These are phyloP conservation scores for Turnera subulata DNA, from an alignment of 345 rosid genomes.

Conservation along the genomic window DNA sequence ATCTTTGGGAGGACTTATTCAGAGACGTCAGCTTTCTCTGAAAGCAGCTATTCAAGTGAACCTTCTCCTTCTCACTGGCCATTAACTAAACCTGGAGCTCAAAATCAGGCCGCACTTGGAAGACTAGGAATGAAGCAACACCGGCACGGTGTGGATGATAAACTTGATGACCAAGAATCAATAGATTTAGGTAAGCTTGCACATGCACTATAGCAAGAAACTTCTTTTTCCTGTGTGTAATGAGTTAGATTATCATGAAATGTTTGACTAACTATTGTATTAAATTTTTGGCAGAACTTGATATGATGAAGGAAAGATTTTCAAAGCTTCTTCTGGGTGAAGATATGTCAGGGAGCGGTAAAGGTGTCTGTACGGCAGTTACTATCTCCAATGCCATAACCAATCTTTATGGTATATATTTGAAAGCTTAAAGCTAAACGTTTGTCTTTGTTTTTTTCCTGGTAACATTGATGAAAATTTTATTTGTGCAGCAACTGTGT, in stretches of 20 bases:
- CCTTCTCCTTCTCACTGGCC: constrained; percentile 65
- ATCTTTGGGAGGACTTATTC: constrained; percentile 53
- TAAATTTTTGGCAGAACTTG: constrained; percentile 45
- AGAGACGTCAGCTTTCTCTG: constrained; percentile 62
- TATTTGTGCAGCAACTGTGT: constrained; percentile 69
- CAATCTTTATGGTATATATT: constrained; percentile 81
- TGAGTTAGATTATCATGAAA: background rate
- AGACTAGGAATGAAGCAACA: constrained; percentile 34
- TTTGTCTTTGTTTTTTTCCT: background rate
- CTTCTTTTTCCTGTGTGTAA: background rate
- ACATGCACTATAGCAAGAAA: background rate
- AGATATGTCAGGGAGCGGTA: constrained; percentile 96
- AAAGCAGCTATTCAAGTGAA: constrained; percentile 48
- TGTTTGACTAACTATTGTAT: background rate
- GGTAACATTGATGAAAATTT: background rate
- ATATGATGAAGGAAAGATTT: constrained; percentile 86
- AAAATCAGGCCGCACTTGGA: constrained; percentile 18
- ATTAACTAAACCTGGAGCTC: constrained; percentile 23
- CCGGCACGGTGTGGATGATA: constrained; percentile 23
- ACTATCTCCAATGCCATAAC: constrained; percentile 91
- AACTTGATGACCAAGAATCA: constrained; percentile 44
- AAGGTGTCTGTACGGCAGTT: constrained; percentile 87
- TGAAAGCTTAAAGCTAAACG: background rate
- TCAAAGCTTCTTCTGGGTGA: constrained; percentile 89
- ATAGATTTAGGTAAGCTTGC: constrained; percentile 46